Base-by-base conservation (phyloP, 2,329 filamentous ascomycete genomes). In the Endothia cerciana region DNA sequence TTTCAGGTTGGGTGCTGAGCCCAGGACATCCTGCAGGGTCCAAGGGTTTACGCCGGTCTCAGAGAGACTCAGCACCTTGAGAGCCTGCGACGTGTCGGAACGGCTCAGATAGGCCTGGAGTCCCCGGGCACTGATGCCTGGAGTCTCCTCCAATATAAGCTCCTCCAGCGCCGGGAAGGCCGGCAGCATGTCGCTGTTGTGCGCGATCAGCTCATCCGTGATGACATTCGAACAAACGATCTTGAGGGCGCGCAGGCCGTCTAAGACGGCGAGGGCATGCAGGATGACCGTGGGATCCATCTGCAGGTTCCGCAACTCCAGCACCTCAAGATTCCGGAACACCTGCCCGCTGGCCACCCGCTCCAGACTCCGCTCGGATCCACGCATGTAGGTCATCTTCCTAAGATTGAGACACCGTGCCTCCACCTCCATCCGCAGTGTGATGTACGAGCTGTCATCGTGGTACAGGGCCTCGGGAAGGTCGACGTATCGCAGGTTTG, bases 401-500 rank as follows among this genome's bases (percentile, higher is more conserved):
- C 93, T 87, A 64, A 98, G 83, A 74, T 94, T 88, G 13, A 90
- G 88, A 75, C 94, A 97, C 60, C 92, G 85, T 28, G 88, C 90
- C 79, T 97, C 91, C 30, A 97, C 82, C 77, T 97, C 94, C 71
- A 95, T 87, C 68, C 92, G 89, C 70, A 98, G 81, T 0, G 91
- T 88, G 63, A 89, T 80, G 72, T 91, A 96, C 38, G 86, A 84
- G 4, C 87, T 81, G 68, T 97, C 94, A 73, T 95, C 94, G 62
- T 85, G 87, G 79, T 89, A 97, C 76, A 97, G 87, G 60, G 93
- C 94, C 70, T 95, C 91, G 4, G 94, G 94, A 8, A 98, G 84
- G 77, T 98, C 94, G 70, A 97, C 90, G 76, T 95, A 97, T 75
- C 87, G 90, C 55, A 98, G 82, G 73, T 94, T 93, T 38, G 93